These are phyloP conservation scores for Prunella vulgaris DNA, from an alignment of 257 asterid genomes.

Conservation along the genomic window DNA sequence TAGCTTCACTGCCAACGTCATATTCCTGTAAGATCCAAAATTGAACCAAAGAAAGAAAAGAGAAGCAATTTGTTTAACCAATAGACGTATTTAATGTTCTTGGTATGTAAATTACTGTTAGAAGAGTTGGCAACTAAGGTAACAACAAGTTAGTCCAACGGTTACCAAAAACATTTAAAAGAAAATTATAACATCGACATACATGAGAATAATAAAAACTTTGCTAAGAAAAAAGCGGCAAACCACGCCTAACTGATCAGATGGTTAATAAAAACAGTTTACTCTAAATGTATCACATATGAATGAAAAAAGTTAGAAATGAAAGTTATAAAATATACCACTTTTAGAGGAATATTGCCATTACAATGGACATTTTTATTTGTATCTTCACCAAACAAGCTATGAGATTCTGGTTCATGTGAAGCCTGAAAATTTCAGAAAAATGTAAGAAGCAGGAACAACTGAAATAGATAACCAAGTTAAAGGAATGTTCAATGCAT, in stretches of 20 bases:
- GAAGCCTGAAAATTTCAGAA: slow-evolving; percentile 36
- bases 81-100: background rate
- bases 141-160: background rate
- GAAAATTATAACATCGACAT: background rate
- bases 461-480: background rate
- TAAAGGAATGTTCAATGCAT: background rate
- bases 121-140: slow-evolving; percentile 1
- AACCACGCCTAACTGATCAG: slow-evolving; percentile 10
- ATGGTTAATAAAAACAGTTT: background rate
- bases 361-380: slow-evolving; percentile 21
- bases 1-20: slow-evolving; percentile 31
- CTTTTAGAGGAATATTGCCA: slow-evolving; percentile 35
- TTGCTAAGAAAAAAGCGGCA: background rate
- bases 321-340: slow-evolving; percentile 37
- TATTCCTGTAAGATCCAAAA: slow-evolving; percentile 59
- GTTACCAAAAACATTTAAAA: background rate
- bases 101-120: background rate
- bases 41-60: slow-evolving; percentile 19
- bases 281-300: background rate
- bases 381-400: slow-evolving; percentile 38
- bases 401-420: slow-evolving; percentile 39
- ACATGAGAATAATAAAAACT: background rate
- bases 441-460: slow-evolving; percentile 19
- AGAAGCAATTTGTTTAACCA: slow-evolving; percentile 5
- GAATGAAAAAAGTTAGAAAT: slow-evolving; percentile 7